These are phyloP conservation scores for Vinca minor DNA, from an alignment of 257 asterid species.

Conservation along the genomic window DNA sequence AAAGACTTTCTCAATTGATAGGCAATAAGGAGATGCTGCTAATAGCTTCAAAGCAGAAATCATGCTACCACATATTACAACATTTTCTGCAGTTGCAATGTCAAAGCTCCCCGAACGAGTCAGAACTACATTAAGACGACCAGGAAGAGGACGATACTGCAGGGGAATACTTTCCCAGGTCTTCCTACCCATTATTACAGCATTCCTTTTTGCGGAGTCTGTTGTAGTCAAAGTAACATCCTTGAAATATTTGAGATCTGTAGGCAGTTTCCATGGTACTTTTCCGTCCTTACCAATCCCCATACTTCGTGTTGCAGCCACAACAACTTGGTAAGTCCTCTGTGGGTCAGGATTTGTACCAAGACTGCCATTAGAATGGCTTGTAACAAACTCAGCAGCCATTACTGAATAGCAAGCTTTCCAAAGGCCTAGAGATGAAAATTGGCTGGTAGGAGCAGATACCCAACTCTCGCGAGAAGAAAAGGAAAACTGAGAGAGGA, in stretches of 20 bases:
- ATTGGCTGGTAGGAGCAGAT: conserved; percentile 10
- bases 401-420: conserved; percentile 34
- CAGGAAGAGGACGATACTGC: conserved; percentile 71
- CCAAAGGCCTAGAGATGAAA: conserved; percentile 3
- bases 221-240: conserved; percentile 56
- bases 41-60: conserved; percentile 57
- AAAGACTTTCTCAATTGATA: conserved; percentile 67
- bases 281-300: conserved; percentile 92
- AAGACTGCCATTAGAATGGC: conserved; percentile 30
- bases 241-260: conserved; percentile 84
- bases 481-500: conserved; percentile 17
- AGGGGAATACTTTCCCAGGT: conserved; percentile 97
- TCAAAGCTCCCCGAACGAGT: conserved; percentile 59
- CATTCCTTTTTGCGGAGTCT: conserved; percentile 65
- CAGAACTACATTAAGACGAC: conserved; percentile 86
- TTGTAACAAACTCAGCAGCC: conserved; percentile 34
- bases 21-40: conserved; percentile 57
- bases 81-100: conserved; percentile 50
- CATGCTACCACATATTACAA: conserved; percentile 56
- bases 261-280: conserved; percentile 83
- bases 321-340: conserved; percentile 81
- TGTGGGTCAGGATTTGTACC: conserved; percentile 24
- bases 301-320: conserved; percentile 83
- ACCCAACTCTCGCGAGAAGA: conserved; percentile 18
- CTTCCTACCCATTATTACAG: conserved; percentile 93